phyloP scores from a whole-genome alignment of 176 grass and related monocot species.

The Pontederia paniculata region DNA sequence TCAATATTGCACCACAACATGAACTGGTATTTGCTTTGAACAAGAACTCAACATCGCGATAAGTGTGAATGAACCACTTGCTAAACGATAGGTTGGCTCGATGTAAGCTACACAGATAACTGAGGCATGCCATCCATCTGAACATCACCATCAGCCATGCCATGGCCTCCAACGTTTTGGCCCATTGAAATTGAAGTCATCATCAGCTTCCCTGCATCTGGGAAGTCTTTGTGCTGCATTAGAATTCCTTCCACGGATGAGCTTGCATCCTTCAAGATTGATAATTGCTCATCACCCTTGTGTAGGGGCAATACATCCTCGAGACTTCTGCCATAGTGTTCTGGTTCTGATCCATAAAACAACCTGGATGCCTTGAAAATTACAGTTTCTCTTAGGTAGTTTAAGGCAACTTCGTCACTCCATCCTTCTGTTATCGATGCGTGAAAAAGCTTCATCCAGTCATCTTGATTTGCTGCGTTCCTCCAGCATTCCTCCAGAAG shows the following conservation, averaged over 20 bases:
- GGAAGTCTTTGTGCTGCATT: conserved; percentile 69
- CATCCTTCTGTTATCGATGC: conserved; percentile 59
- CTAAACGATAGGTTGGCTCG: too few species aligned
- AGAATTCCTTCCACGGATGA: conserved; percentile 73
- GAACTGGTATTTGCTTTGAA: too few species aligned
- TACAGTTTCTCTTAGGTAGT: conserved; percentile 38
- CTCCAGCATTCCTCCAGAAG: conserved; percentile 79
- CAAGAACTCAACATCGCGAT: too few species aligned
- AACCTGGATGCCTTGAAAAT: conserved; percentile 55
- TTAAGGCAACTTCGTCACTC: conserved; percentile 54
- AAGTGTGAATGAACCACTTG: too few species aligned
- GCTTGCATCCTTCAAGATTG: conserved; percentile 32
- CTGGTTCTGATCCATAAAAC: conserved; percentile 52
- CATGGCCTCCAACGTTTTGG: conserved; percentile 30
- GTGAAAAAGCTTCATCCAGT: conserved; percentile 58
- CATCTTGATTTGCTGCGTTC: conserved; percentile 67
- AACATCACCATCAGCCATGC: conserved; percentile 23
- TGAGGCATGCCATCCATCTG: conserved; percentile 22
- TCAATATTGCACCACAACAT: too few species aligned
- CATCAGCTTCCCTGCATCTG: conserved; percentile 91
- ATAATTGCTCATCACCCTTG: conserved; percentile 37
- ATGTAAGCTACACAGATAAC: too few species aligned
- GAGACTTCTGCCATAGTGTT: conserved; percentile 46
- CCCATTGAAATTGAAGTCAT: conserved; percentile 61
- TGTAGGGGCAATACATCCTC: conserved; percentile 69